These are phyloP conservation scores for Asparagopsis taxiformis DNA, from an alignment of 31 red algal species.

Conservation along the genomic window DNA sequence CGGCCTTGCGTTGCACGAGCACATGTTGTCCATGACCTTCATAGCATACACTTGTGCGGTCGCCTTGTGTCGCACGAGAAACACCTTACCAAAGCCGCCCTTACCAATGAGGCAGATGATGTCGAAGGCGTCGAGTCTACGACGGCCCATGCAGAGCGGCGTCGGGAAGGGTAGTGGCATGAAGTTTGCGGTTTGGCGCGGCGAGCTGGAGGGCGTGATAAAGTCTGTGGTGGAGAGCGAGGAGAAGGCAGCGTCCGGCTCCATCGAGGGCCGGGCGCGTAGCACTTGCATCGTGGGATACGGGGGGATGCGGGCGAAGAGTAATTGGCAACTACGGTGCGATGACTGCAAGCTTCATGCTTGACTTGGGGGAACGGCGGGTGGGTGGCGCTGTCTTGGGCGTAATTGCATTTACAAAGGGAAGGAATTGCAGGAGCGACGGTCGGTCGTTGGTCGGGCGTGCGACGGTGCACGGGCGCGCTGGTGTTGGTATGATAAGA, in stretches of 20 bases:
- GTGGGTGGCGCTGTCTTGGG: too few relatives aligned
- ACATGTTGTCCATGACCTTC: conserved; percentile 95
- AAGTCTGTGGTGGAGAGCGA: conserved; percentile 10
- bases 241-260: background rate
- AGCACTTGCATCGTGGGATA: background rate
- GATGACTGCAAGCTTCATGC: background rate
- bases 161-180: conserved; percentile 4
- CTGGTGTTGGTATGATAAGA: too few relatives aligned
- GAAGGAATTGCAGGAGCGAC: too few relatives aligned
- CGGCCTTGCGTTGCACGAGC: conserved; percentile 62
- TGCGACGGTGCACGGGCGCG: too few relatives aligned
- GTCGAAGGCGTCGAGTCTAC: conserved; percentile 73
- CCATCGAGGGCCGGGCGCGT: background rate
- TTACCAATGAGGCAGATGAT: conserved; percentile 89
- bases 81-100: conserved; percentile 95
- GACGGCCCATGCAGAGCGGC: conserved; percentile 31
- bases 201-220: conserved; percentile 34
- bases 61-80: conserved; percentile 84
- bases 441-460: too few relatives aligned
- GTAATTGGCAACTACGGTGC: background rate
- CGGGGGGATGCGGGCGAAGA: background rate
- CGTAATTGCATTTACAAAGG: too few relatives aligned
- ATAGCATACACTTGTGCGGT: conserved; percentile 88
- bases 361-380: background rate
- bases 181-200: background rate